Evolutionary conservation across 768 basidiomycete species (phyloP).

Genomic region (Lactarius evosmus): DNA sequence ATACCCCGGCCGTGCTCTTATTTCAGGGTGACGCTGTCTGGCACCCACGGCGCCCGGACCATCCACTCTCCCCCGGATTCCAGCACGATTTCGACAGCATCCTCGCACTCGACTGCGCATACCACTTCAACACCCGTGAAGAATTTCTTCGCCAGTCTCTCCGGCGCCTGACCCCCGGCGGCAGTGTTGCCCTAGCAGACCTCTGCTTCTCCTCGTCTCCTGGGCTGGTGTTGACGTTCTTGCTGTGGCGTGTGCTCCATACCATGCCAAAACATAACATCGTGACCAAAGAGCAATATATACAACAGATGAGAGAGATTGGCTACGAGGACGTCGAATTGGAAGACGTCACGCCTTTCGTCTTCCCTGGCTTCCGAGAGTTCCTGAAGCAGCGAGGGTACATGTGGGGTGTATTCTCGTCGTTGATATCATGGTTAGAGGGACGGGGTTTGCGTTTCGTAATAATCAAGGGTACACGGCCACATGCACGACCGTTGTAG

Average conservation of each 20-base stretch:
- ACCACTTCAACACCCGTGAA: constrained; percentile 56
- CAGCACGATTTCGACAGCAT: constrained; percentile 44
- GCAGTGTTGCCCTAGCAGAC: constrained; percentile 58
- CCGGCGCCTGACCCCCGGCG: constrained; percentile 45
- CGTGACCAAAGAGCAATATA: constrained; percentile 46
- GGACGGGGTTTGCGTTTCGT: constrained; percentile 48
- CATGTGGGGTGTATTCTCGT: constrained; percentile 46
- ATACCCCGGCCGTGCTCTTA: constrained; percentile 38
- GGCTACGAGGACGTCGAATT: constrained; percentile 54
- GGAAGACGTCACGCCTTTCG: constrained; percentile 54
- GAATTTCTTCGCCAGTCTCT: constrained; percentile 52
- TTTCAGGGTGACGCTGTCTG: constrained; percentile 53
- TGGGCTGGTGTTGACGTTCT: constrained; percentile 29
- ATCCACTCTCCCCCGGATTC: constrained; percentile 40
- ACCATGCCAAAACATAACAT: constrained; percentile 50
- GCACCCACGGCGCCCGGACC: constrained; percentile 38
- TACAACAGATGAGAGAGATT: constrained; percentile 41
- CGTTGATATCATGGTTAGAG: constrained; percentile 38
- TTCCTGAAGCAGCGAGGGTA: constrained; percentile 47
- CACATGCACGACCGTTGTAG: background rate
- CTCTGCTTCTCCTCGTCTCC: constrained; percentile 46
- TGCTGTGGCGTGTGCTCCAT: constrained; percentile 34
- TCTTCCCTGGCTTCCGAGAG: constrained; percentile 53
- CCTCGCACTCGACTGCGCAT: constrained; percentile 65
- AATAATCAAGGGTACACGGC: constrained; percentile 36